Conservation (phyloP, 2,329 filamentous ascomycete species). For the Phaeosphaeria sp. region DNA sequence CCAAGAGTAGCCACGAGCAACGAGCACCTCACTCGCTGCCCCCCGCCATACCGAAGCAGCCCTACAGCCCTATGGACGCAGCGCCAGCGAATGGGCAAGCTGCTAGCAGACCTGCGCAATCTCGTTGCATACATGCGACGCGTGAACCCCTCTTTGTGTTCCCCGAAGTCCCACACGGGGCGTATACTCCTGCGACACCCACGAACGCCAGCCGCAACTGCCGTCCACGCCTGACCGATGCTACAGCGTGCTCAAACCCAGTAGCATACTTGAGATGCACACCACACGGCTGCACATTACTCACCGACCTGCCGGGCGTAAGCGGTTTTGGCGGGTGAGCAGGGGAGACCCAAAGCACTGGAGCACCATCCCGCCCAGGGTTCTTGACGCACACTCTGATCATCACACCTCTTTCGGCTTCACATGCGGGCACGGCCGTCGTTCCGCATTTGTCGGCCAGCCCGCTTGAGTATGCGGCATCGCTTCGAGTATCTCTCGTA, state of each 20-base stretch:
- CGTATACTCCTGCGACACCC: conserved; percentile 14
- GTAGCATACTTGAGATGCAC: conserved; percentile 10
- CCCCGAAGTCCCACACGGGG: conserved; percentile 9
- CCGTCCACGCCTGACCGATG: conserved; percentile 18
- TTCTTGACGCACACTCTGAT: conserved; percentile 1
- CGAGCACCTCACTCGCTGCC: conserved; percentile 13
- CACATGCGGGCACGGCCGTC: conserved; percentile 5
- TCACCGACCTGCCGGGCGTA: conserved; percentile 21
- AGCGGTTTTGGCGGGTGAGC: conserved; percentile 11
- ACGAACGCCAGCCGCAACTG: conserved; percentile 17
- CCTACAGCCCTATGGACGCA: conserved; percentile 35
- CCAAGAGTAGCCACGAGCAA: conserved; percentile 23
- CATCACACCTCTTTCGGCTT: conserved; percentile 8
- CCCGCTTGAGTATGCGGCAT: conserved; percentile 4
- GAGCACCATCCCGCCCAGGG: conserved; percentile 3
- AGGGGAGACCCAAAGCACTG: conserved; percentile 20
- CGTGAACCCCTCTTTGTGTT: conserved; percentile 22
- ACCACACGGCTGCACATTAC: conserved; percentile 8
- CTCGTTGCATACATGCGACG: conserved; percentile 15
- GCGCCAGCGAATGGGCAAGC: conserved; percentile 11
- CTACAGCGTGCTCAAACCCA: conserved; percentile 6
- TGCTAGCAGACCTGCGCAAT: conserved; percentile 3
- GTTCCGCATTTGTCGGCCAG: conserved; percentile 14
- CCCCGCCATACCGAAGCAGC: conserved; percentile 10
- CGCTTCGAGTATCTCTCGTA: conserved; percentile 10